Evolutionary conservation across 805 yeast genomes (phyloP).

Genomic region (Metschnikowia proteae): DNA sequence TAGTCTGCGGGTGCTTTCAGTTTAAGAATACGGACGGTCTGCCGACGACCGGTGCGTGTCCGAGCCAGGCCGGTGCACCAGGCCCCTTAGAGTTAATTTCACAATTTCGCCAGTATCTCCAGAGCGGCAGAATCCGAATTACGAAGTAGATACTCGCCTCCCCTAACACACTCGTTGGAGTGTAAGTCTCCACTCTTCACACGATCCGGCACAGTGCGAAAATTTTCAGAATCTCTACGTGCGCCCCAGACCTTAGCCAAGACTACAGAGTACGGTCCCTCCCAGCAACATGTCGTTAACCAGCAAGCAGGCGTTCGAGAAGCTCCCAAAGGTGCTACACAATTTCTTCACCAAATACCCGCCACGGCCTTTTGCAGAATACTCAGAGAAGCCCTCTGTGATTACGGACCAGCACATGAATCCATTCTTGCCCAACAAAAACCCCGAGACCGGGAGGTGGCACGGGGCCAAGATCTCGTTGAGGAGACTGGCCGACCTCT

Average conservation of each 20-base stretch:
- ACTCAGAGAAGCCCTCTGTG: conserved; percentile 60
- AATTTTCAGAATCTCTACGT: conserved; percentile 9
- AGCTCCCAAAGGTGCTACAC: conserved; percentile 67
- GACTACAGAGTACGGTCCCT: background rate
- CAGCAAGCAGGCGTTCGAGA: conserved; percentile 45
- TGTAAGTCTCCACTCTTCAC: no score
- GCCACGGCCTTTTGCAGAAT: conserved; percentile 71
- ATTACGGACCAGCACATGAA: conserved; percentile 70
- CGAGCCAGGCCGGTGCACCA: background rate
- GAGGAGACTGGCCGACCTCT: conserved; percentile 79
- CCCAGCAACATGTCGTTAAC: conserved; percentile 23
- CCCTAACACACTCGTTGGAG: no score
- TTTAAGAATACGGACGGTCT: no score
- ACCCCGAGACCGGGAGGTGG: conserved; percentile 73
- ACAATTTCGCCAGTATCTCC: no score
- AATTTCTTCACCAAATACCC: conserved; percentile 79
- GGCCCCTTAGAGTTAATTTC: no score
- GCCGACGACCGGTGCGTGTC: no score
- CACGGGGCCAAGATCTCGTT: conserved; percentile 76
- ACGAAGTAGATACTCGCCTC: no score
- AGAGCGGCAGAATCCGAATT: no score
- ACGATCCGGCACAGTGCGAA: conserved; percentile 12
- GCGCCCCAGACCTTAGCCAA: background rate
- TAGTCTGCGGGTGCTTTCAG: background rate
- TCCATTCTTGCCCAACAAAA: conserved; percentile 83